A percentile compares a stretch with the other conserved stretches of the same genome.
phyloP scores from a whole-genome alignment of 805 yeast genomes.

The Candida xiaguanensis region DNA sequence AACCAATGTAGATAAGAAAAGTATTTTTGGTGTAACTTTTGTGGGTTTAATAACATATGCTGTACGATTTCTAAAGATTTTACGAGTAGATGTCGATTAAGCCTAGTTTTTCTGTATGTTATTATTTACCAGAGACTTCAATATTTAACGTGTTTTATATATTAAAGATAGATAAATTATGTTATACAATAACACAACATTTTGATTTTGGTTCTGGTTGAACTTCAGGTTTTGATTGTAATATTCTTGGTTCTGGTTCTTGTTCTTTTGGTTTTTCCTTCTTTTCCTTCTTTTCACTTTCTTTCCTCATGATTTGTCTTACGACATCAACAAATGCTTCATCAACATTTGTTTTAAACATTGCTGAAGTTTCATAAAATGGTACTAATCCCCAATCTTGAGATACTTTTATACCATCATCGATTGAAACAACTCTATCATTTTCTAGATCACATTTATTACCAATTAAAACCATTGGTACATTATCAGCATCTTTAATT shows the following conservation, averaged over 20 bases:
- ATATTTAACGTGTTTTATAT: too few species aligned
- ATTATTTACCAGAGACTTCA: too few species aligned
- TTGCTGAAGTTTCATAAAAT: conserved; percentile 91
- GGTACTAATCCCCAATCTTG: conserved; percentile 88
- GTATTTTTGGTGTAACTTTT: too few species aligned
- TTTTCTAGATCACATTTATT: conserved; percentile 82
- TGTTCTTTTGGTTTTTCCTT: conserved; percentile 32
- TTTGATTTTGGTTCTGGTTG: conserved; percentile 12
- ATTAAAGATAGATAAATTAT: too few species aligned
- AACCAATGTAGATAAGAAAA: background rate
- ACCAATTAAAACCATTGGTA: conserved; percentile 89
- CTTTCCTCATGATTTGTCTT: conserved; percentile 82
- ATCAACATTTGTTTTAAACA: conserved; percentile 82
- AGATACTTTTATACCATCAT: conserved; percentile 79
- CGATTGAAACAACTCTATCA: conserved; percentile 72
- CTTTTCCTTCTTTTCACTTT: conserved; percentile 47
- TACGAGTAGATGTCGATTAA: too few species aligned
- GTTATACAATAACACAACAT: conserved; percentile 30
- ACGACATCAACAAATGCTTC: conserved; percentile 88
- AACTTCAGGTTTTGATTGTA: conserved; percentile 1
- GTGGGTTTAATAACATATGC: too few species aligned
- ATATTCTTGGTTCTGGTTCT: conserved; percentile 7
- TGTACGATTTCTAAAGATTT: too few species aligned
- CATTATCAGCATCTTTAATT: conserved; percentile 70
- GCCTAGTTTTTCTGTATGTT: too few species aligned